Evolutionary conservation across 495 filamentous ascomycete genomes (phyloP).

Genomic region (Sordaria brevicollis): DNA sequence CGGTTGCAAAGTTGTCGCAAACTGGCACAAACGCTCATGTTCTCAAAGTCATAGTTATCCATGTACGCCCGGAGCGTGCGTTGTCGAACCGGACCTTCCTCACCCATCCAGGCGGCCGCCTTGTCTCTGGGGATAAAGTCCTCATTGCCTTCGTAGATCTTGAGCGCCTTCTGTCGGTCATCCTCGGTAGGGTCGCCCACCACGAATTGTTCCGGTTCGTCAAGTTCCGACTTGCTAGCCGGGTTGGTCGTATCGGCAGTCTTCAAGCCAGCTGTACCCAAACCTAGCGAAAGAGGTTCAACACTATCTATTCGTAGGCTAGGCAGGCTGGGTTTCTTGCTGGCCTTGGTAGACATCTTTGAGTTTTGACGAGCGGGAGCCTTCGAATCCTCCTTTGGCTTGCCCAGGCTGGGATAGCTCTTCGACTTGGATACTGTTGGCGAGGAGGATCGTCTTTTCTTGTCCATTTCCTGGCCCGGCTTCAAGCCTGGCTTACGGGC

Average conservation of each 20-base stretch:
- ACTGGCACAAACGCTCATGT: conserved; percentile 68
- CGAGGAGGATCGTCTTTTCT: conserved; percentile 15
- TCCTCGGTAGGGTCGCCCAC: conserved; percentile 48
- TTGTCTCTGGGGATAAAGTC: conserved; percentile 63
- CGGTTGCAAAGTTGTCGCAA: conserved; percentile 72
- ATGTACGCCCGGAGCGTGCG: conserved; percentile 76
- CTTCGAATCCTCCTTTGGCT: conserved; percentile 7
- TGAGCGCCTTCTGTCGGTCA: conserved; percentile 62
- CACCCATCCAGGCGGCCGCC: conserved; percentile 84
- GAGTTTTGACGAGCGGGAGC: conserved; percentile 8
- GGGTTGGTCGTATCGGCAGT: conserved; percentile 11
- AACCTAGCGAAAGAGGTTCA: conserved; percentile 16
- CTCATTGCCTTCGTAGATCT: conserved; percentile 80
- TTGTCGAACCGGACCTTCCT: conserved; percentile 54
- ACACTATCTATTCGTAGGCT: conserved; percentile 24
- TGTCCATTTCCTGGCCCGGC: conserved; percentile 10
- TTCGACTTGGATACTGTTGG: conserved; percentile 24
- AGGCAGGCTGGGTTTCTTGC: conserved; percentile 36
- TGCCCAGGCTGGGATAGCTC: conserved; percentile 21
- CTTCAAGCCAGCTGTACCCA: conserved; percentile 4
- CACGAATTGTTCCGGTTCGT: conserved; percentile 35
- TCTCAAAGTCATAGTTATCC: conserved; percentile 78
- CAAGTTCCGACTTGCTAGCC: conserved; percentile 27
- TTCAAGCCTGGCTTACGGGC: conserved; percentile 9
- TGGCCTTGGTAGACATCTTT: conserved; percentile 23